Percentiles rank a stretch among this genome's conserved stretches.
These are phyloP conservation scores for Drechslerella stenobrocha DNA, from an alignment of 2,329 filamentous ascomycete genomes.

Conservation along the genomic window DNA sequence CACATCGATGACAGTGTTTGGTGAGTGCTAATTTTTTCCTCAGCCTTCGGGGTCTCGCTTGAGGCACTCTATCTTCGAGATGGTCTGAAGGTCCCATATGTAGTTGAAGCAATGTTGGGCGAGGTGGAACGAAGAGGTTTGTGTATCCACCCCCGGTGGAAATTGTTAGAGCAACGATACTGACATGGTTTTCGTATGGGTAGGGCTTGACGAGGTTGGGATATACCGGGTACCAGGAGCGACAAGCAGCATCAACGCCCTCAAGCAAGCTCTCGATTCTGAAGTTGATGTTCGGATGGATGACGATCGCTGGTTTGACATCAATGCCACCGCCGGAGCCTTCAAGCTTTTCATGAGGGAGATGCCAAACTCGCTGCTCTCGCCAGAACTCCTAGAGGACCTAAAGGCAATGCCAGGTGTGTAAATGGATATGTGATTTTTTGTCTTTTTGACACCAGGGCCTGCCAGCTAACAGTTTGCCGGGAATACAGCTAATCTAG, in stretches of 20 bases:
- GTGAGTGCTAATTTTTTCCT: neutral
- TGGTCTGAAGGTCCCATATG: slow-evolving; percentile 52
- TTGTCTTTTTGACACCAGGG: no score
- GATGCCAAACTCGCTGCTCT: slow-evolving; percentile 51
- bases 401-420: slow-evolving; percentile 65
- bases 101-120: slow-evolving; percentile 52
- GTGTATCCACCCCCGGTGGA: neutral
- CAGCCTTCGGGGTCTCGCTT: slow-evolving; percentile 52
- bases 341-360: slow-evolving; percentile 54
- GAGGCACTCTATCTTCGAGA: slow-evolving; percentile 53
- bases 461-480: no score
- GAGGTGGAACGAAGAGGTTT: slow-evolving; percentile 53
- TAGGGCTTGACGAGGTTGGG: slow-evolving; percentile 52
- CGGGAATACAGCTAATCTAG: slow-evolving; percentile 38
- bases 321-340: slow-evolving; percentile 53
- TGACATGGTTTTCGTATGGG: slow-evolving; percentile 12
- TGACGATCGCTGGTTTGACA: slow-evolving; percentile 54
- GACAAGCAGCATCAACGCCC: slow-evolving; percentile 52
- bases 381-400: slow-evolving; percentile 65
- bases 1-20: neutral
- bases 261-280: slow-evolving; percentile 53
- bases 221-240: slow-evolving; percentile 53
- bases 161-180: neutral
- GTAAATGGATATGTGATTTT: no score
- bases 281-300: slow-evolving; percentile 53